These are phyloP conservation scores for Tremella fuciformis DNA, from an alignment of 768 basidiomycete species.

Conservation along the genomic window DNA sequence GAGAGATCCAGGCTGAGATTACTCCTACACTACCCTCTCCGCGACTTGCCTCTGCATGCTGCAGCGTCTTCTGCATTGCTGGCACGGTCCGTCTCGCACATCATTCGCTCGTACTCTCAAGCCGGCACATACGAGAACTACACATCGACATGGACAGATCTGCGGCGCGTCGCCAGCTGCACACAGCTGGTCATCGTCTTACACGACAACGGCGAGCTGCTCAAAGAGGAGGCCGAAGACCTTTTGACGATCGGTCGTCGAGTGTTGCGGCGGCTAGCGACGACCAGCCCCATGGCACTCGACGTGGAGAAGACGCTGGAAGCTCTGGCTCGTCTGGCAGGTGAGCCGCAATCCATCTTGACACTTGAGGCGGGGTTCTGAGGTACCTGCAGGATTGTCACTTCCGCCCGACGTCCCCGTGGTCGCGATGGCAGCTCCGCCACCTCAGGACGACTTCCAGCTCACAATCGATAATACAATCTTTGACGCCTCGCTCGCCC, in stretches of 20 bases:
- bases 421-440: no score
- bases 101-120: neutral
- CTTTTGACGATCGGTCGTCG: slow-evolving; percentile 10
- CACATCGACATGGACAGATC: neutral
- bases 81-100: neutral
- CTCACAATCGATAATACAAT: no score
- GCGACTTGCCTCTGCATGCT: no score
- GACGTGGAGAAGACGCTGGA: slow-evolving; percentile 2
- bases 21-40: no score
- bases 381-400: no score
- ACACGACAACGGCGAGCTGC: neutral
- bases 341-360: no score
- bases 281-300: slow-evolving; percentile 11
- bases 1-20: no score
- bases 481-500: no score
- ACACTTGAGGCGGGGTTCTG: no score
- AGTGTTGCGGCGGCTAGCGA: slow-evolving; percentile 6
- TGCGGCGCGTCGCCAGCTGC: neutral
- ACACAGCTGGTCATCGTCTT: neutral
- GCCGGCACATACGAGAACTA: neutral
- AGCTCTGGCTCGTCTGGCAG: no score
- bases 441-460: no score
- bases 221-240: neutral
- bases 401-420: no score
- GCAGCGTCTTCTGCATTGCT: neutral